A percentile compares a stretch with the other conserved stretches of the same genome.
Conservation (phyloP, 208 protist genomes). For the Leptomonas pyrrhocoris region DNA sequence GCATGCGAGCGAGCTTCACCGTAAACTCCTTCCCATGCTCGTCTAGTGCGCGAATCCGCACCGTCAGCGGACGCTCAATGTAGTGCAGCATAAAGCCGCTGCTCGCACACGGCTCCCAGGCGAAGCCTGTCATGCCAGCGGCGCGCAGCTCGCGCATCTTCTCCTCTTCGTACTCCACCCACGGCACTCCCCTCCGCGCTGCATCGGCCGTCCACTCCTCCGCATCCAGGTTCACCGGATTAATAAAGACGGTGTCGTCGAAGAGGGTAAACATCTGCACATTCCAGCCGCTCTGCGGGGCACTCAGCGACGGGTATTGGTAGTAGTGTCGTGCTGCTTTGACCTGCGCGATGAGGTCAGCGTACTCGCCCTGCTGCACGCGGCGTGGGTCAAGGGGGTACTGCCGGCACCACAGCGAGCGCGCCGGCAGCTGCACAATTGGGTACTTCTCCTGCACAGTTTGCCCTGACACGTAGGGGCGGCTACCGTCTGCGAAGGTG, state of each 20-base stretch:
- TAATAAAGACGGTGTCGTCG: constrained; percentile 83
- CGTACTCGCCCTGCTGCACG: constrained; percentile 54
- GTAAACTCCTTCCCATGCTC: constrained; percentile 47
- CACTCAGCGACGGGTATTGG: constrained; percentile 88
- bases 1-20: constrained; percentile 66
- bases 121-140: constrained; percentile 68
- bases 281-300: constrained; percentile 90
- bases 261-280: constrained; percentile 90
- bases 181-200: constrained; percentile 27
- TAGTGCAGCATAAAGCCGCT: constrained; percentile 91
- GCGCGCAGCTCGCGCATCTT: constrained; percentile 57
- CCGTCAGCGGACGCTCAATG: constrained; percentile 83
- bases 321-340: constrained; percentile 77
- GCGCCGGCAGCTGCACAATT: constrained; percentile 85
- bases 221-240: constrained; percentile 80
- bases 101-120: constrained; percentile 91
- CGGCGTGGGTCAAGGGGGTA: constrained; percentile 47
- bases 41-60: constrained; percentile 56
- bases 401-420: constrained; percentile 79
- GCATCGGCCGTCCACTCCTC: constrained; percentile 44
- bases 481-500: constrained; percentile 13
- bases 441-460: constrained; percentile 46
- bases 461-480: constrained; percentile 21
- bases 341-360: constrained; percentile 69
- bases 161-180: constrained; percentile 47